These are phyloP conservation scores for Rhizopogon vulgaris DNA, from an alignment of 768 basidiomycete genomes.

Conservation along the genomic window DNA sequence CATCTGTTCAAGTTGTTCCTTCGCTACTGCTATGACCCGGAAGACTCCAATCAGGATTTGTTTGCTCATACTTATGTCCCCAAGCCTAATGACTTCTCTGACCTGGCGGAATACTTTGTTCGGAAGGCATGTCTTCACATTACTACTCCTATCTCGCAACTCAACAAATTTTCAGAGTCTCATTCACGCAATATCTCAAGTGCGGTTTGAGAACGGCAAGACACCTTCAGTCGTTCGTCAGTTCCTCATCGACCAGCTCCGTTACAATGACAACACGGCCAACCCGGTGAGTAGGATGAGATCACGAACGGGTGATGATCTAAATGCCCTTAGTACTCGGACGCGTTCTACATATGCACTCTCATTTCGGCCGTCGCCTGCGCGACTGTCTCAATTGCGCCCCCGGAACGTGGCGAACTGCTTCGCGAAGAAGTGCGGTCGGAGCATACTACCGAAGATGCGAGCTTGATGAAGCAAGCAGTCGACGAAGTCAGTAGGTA, in stretches of 20 bases:
- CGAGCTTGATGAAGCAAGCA: conserved; percentile 65
- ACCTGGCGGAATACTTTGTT: conserved; percentile 89
- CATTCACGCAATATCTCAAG: conserved; percentile 75
- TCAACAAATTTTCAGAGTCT: conserved; percentile 46
- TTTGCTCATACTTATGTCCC: conserved; percentile 90
- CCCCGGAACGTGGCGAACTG: conserved; percentile 78
- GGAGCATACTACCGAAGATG: conserved; percentile 65
- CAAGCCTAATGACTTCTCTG: conserved; percentile 90
- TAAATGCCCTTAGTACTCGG: conserved; percentile 60
- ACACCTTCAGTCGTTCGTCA: conserved; percentile 80
- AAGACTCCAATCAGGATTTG: conserved; percentile 74
- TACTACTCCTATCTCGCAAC: not conserved
- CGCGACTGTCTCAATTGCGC: conserved; percentile 67
- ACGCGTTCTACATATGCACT: conserved; percentile 85
- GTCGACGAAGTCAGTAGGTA: conserved; percentile 84
- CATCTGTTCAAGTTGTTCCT: conserved; percentile 94
- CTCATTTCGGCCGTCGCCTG: conserved; percentile 79
- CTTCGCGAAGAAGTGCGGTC: conserved; percentile 59
- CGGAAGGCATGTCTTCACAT: conserved; percentile 58
- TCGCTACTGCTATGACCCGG: conserved; percentile 84
- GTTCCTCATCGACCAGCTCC: conserved; percentile 88
- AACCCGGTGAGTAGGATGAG: conserved; percentile 60
- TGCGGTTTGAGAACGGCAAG: conserved; percentile 84
- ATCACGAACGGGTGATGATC: not conserved
- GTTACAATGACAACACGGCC: conserved; percentile 91